Conservation (phyloP, 2,329 filamentous ascomycete species). For the Lecanicillium sp. region DNA sequence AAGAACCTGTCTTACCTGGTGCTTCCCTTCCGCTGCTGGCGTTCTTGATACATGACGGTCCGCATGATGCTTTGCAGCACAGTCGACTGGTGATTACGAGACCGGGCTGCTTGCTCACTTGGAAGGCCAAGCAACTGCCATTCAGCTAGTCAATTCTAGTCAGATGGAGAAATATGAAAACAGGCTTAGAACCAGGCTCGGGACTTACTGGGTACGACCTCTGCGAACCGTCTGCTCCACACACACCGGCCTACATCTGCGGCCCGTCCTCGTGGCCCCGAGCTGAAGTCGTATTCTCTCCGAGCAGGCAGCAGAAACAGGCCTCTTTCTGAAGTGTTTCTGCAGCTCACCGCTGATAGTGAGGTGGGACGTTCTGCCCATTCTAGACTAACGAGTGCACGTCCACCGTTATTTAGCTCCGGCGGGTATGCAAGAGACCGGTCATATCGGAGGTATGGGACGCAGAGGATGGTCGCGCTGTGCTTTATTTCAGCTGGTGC, state of each 20-base stretch:
- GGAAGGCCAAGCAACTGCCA: too few relatives aligned
- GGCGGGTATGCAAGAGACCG: constrained; percentile 15
- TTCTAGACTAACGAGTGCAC: not conserved
- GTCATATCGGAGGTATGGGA: constrained; percentile 1
- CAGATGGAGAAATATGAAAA: not conserved
- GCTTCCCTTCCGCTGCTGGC: not conserved
- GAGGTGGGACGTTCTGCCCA: not conserved
- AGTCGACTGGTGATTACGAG: too few relatives aligned
- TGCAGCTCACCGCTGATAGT: not conserved
- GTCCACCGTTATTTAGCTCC: constrained; percentile 9
- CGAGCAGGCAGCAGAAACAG: not conserved
- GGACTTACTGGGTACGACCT: not conserved
- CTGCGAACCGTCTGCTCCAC: constrained; percentile 10
- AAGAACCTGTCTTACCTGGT: not conserved
- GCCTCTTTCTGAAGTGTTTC: not conserved
- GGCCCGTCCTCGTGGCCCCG: constrained; percentile 23
- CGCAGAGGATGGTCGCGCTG: not conserved
- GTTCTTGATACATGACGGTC: not conserved
- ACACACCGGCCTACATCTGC: constrained; percentile 17
- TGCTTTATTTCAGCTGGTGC: not conserved
- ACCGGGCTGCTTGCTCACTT: too few relatives aligned
- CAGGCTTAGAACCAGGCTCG: not conserved
- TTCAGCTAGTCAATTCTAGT: too few relatives aligned
- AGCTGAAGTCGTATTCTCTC: constrained; percentile 6
- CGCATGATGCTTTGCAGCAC: too few relatives aligned